Percentiles rank a stretch among this genome's conserved stretches.
These are phyloP conservation scores for Furcasterigmium sp. DNA, from an alignment of 2,329 filamentous ascomycete species.

Conservation along the genomic window DNA sequence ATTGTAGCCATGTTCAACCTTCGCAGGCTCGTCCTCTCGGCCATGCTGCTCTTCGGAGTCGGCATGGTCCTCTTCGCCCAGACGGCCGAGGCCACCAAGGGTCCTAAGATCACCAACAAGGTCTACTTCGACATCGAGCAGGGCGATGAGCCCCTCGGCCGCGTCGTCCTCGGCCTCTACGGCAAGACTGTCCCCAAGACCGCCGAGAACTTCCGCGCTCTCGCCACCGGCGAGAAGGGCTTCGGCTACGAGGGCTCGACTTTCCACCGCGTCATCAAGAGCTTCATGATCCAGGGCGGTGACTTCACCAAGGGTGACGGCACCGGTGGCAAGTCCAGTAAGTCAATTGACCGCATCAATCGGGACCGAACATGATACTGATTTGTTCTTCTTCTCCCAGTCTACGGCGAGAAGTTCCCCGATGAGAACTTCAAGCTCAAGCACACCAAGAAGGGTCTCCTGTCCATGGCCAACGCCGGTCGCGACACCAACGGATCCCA, in stretches of 20 bases:
- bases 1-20: constrained; percentile 64
- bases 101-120: constrained; percentile 94
- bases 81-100: constrained; percentile 69
- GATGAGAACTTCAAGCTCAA: constrained; percentile 96
- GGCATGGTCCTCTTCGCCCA: constrained; percentile 72
- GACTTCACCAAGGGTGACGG: constrained; percentile 81
- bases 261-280: constrained; percentile 88
- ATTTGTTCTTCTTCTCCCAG: constrained; percentile 28
- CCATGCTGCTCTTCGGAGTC: constrained; percentile 72
- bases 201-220: constrained; percentile 67
- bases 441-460: constrained; percentile 77
- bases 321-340: constrained; percentile 81
- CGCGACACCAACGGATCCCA: constrained; percentile 84
- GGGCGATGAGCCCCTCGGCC: constrained; percentile 68
- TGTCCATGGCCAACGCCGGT: constrained; percentile 84
- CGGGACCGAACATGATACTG: not conserved
- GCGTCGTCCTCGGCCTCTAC: constrained; percentile 77
- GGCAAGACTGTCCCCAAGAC: constrained; percentile 82
- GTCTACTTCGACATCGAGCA: constrained; percentile 83
- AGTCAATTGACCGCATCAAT: constrained; percentile 21
- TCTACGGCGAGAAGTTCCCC: constrained; percentile 78
- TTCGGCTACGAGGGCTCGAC: constrained; percentile 75
- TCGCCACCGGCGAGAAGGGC: constrained; percentile 82
- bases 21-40: constrained; percentile 64
- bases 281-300: constrained; percentile 89